Evolutionary conservation across 108 stramenopile genomes (phyloP).

Genomic region (Seminavis robusta): DNA sequence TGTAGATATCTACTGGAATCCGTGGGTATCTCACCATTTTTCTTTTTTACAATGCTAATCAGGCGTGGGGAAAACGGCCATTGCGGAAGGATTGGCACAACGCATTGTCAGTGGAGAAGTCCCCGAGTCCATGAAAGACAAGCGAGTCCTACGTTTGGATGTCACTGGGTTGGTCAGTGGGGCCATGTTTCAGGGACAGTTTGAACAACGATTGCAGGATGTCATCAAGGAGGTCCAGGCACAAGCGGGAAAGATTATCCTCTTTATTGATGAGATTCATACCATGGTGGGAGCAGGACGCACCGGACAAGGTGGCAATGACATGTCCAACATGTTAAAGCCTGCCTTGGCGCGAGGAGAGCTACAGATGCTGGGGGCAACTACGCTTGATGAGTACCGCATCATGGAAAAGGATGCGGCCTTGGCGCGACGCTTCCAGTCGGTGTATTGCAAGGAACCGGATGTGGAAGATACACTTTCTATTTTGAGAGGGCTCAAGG

Average conservation of each 20-base stretch:
- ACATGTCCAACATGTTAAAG: constrained; percentile 92
- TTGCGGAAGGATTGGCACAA: constrained; percentile 83
- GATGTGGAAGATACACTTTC: constrained; percentile 90
- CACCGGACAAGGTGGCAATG: constrained; percentile 25
- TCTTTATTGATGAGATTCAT: constrained; percentile 97
- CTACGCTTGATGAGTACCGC: constrained; percentile 94
- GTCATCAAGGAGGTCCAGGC: constrained; percentile 87
- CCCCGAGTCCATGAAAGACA: constrained; percentile 72
- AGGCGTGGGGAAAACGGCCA: constrained; percentile 53
- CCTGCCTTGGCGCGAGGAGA: constrained; percentile 94
- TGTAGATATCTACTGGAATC: no score
- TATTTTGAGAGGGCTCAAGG: constrained; percentile 92
- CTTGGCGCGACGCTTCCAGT: constrained; percentile 93
- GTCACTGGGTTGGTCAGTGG: constrained; percentile 85
- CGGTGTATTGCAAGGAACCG: constrained; percentile 90
- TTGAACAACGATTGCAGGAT: constrained; percentile 93
- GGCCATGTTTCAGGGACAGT: constrained; percentile 94
- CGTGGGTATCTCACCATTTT: no score
- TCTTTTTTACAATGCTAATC: no score
- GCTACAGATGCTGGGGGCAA: constrained; percentile 93
- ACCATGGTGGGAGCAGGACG: constrained; percentile 90
- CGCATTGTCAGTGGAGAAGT: constrained; percentile 67
- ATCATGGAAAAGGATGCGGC: constrained; percentile 95
- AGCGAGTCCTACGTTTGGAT: constrained; percentile 83
- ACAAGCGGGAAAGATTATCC: constrained; percentile 75